Base-by-base conservation (phyloP, 1,284 basidiomycete species). In the Naganishia liquefaciens region DNA sequence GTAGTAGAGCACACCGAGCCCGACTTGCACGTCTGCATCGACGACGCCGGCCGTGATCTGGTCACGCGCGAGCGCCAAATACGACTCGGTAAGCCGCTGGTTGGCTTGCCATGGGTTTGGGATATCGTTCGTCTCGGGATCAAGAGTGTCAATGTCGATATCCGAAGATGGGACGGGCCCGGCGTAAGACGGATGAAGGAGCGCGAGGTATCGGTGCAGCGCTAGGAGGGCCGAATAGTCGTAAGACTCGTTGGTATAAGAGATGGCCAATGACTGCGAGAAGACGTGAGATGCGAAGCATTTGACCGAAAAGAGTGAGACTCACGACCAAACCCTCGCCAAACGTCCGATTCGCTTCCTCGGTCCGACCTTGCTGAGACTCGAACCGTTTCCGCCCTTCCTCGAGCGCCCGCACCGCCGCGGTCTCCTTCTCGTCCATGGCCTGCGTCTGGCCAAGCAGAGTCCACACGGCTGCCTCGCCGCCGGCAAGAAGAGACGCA, bases 211-310 rank as follows among this genome's bases (percentile, higher is more conserved):
- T 55, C 88, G 88, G 66, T 96, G 85, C 27, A 99, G 84, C 80
- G 90, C 93, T 1, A 87, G 82, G 73, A 97, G 87, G 1, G 95
- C 90, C 1, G 88, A 93, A 7, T 89, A 84, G 73, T 99, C 95
- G 74, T 89, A 89, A 0, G 87, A 87, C 80, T 99, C 96, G 75
- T 99, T 99, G 53, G 94, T 97, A 78, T 93, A 99, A 5, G 92
- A 93, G 70, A 98, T 95, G 3, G 96, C 94, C 21, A 99, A 84
- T 5, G 91, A 91, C 92, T 94, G 67, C 39, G n/a, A 15, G 23
- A 3, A 17, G 21, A 44, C n/a, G 25, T 28, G 2, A 42, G 58
- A 25, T 27, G 7, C 17, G 0, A 23, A 6, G 11, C 9, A 21
- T 37, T n/a, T n/a, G 19, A 19, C 44, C 5, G 27, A 27, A 40